Conservation (phyloP, 441 rosid species). For the Euphorbia corollata region DNA sequence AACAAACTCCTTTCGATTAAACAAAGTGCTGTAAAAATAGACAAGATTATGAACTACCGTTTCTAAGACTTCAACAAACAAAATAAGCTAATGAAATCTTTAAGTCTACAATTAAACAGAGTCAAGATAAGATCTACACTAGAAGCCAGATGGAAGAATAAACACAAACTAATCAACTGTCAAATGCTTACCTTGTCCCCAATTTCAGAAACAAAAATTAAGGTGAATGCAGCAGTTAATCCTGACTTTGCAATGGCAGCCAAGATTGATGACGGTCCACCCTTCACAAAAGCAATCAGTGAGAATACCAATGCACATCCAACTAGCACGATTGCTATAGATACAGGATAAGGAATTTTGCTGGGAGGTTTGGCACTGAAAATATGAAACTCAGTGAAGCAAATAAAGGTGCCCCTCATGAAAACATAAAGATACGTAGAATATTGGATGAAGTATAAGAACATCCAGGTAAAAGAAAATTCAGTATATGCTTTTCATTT, state of each 20-base stretch:
- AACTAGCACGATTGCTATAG: slow-evolving; percentile 60
- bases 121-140: not conserved
- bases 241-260: slow-evolving; percentile 90
- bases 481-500: not conserved
- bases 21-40: not conserved
- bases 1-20: not conserved
- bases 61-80: slow-evolving; percentile 9
- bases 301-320: slow-evolving; percentile 67
- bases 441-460: not conserved
- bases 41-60: not conserved
- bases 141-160: not conserved
- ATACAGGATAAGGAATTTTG: slow-evolving; percentile 63
- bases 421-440: not conserved
- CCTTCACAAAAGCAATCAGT: slow-evolving; percentile 59
- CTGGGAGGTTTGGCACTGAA: slow-evolving; percentile 61
- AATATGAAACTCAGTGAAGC: slow-evolving; percentile 11
- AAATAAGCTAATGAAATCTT: not conserved
- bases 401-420: not conserved
- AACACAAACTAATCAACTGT: not conserved
- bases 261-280: slow-evolving; percentile 64
- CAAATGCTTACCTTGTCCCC: slow-evolving; percentile 70
- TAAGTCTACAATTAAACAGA: slow-evolving; percentile 3
- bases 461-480: slow-evolving; percentile 2
- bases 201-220: slow-evolving; percentile 88
- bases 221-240: slow-evolving; percentile 88